Evolutionary conservation across 208 protist species (phyloP).

Genomic region (Vickermania spadyakhi): DNA sequence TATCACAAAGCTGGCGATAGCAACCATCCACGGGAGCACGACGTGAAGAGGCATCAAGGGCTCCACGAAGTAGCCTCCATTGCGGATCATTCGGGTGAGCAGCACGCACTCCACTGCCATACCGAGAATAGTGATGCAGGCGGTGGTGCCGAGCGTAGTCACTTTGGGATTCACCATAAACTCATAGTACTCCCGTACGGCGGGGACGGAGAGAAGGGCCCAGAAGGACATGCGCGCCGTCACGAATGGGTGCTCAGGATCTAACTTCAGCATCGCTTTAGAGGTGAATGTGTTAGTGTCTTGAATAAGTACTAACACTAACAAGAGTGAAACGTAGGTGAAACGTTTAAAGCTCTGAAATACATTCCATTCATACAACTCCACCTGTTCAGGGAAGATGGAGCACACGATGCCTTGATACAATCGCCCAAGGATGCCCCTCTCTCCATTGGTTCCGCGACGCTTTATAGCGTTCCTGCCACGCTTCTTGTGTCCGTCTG

Average conservation of each 20-base stretch:
- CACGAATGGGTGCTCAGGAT: conserved; percentile 83
- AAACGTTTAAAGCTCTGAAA: conserved; percentile 64
- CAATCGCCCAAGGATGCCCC: not conserved
- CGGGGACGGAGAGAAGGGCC: conserved; percentile 76
- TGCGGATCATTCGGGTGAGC: conserved; percentile 55
- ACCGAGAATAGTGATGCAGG: conserved; percentile 77
- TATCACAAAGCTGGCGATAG: conserved; percentile 28
- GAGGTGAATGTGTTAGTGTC: conserved; percentile 96
- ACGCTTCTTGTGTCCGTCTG: conserved; percentile 28
- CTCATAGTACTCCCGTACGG: conserved; percentile 90
- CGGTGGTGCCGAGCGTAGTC: conserved; percentile 82
- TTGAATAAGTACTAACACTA: conserved; percentile 81
- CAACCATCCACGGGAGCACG: conserved; percentile 56
- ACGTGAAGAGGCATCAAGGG: conserved; percentile 51
- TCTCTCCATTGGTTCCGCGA: not conserved
- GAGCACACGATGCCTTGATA: conserved; percentile 56
- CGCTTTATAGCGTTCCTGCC: not conserved
- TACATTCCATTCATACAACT: conserved; percentile 88
- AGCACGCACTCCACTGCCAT: conserved; percentile 68
- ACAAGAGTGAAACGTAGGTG: conserved; percentile 46
- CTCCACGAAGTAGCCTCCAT: conserved; percentile 73
- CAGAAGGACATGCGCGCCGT: conserved; percentile 79
- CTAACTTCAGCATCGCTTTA: conserved; percentile 92
- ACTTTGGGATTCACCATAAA: conserved; percentile 71
- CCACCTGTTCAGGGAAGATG: conserved; percentile 77